phyloP scores from a whole-genome alignment of 331 rosid genomes.

The Prunus yedoensis region DNA sequence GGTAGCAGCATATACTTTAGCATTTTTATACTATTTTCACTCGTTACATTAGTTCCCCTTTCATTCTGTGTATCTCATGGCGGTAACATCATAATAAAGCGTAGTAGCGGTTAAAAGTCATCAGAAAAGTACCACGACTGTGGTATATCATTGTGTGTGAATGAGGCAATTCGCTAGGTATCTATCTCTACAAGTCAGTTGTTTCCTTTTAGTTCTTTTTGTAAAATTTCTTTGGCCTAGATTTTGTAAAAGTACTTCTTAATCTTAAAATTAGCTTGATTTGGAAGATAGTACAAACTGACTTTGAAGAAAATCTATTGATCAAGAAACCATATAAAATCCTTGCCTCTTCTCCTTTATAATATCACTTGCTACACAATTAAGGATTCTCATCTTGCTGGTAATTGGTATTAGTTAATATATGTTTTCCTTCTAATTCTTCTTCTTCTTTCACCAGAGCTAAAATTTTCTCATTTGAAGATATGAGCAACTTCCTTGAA shows the following conservation, averaged over 20 bases:
- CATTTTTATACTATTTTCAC: not conserved
- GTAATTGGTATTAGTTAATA: not conserved
- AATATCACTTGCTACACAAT: not conserved
- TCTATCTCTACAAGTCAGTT: not conserved
- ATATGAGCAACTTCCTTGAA: conserved; percentile 3
- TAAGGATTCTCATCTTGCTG: conserved; percentile 4
- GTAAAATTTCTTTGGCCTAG: not conserved
- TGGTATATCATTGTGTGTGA: conserved; percentile 1
- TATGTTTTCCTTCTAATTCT: not conserved
- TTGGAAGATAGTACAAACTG: not conserved
- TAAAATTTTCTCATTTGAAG: not conserved
- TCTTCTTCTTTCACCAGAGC: not conserved
- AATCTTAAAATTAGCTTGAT: not conserved
- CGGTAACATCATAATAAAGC: not conserved
- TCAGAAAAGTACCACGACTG: not conserved
- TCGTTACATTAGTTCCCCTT: not conserved
- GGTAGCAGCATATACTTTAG: not conserved
- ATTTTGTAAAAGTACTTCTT: conserved; percentile 2
- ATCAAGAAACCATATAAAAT: not conserved
- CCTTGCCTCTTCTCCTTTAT: not conserved
- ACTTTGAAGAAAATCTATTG: not conserved
- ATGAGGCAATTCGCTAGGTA: not conserved
- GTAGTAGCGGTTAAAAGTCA: not conserved
- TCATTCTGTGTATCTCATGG: not conserved
- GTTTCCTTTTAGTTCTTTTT: not conserved